phyloP scores from a whole-genome alignment of 2,329 filamentous ascomycete species.

The Sclerotinia sclerotiorum region DNA sequence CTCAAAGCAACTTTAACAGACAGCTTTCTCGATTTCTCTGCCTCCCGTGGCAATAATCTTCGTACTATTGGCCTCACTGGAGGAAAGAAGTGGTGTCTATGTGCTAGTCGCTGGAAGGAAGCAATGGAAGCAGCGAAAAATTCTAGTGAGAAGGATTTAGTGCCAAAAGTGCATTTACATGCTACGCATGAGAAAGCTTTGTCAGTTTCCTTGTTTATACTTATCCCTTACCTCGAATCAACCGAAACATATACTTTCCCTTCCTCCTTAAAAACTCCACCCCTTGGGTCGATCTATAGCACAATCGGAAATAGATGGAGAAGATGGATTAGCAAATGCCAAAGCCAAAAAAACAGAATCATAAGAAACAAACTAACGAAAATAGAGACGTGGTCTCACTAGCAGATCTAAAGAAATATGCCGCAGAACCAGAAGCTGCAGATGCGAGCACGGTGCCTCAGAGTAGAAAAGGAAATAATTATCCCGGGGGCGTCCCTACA shows the following conservation, averaged over 20 bases:
- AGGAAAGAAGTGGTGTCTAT: slow-evolving; percentile 64
- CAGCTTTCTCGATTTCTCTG: slow-evolving; percentile 62
- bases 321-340: not conserved
- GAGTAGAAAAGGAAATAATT: slow-evolving; percentile 24
- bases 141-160: slow-evolving; percentile 25
- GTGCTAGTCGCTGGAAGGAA: slow-evolving; percentile 59
- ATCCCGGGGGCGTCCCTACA: slow-evolving; percentile 26
- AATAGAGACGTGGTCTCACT: slow-evolving; percentile 32
- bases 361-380: not conserved
- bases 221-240: not conserved
- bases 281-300: not conserved
- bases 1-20: slow-evolving; percentile 52
- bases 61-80: slow-evolving; percentile 53
- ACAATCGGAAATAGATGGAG: not conserved
- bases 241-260: not conserved
- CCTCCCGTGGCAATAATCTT: slow-evolving; percentile 59
- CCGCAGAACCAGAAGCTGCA: slow-evolving; percentile 31
- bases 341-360: not conserved
- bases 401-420: slow-evolving; percentile 41
- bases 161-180: slow-evolving; percentile 42
- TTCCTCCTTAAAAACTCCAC: no score
- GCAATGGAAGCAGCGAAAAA: slow-evolving; percentile 41
- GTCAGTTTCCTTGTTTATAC: slow-evolving; percentile 28
- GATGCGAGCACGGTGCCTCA: slow-evolving; percentile 32
- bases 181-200: slow-evolving; percentile 43